These are phyloP conservation scores for Suhomyces kunorum DNA, from an alignment of 1,139 yeast genomes.

Conservation along the genomic window DNA sequence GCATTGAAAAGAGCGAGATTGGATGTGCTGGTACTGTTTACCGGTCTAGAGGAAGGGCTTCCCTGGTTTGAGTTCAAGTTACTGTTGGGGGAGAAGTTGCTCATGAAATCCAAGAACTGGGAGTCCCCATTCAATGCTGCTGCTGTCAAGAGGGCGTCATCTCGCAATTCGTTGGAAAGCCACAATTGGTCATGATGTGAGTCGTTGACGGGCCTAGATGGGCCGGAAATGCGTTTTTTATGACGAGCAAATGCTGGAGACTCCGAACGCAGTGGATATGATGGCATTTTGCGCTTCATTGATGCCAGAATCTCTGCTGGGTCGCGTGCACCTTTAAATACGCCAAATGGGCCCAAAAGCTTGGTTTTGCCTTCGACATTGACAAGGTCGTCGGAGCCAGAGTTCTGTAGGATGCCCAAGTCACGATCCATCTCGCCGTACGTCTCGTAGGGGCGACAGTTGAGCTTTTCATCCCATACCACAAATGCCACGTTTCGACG, in stretches of 20 bases:
- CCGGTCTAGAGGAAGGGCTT: slow-evolving; percentile 8
- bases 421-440: slow-evolving; percentile 85
- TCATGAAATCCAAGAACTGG: slow-evolving; percentile 57
- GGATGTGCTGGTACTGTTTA: slow-evolving; percentile 8
- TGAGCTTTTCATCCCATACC: slow-evolving; percentile 48
- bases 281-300: slow-evolving; percentile 2
- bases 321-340: slow-evolving; percentile 39
- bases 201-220: slow-evolving; percentile 2
- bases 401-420: slow-evolving; percentile 59
- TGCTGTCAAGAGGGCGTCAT: slow-evolving; percentile 71
- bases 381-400: slow-evolving; percentile 42
- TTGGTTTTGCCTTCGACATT: slow-evolving; percentile 49
- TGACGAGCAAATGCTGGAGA: neutral
- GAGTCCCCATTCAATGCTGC: slow-evolving; percentile 70
- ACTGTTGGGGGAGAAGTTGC: slow-evolving; percentile 28
- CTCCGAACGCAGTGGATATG: neutral
- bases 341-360: slow-evolving; percentile 81
- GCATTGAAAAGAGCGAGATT: slow-evolving; percentile 12
- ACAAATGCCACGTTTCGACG: slow-evolving; percentile 80
- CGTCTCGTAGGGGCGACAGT: slow-evolving; percentile 55
- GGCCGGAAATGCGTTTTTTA: neutral
- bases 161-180: slow-evolving; percentile 69
- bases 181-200: slow-evolving; percentile 45
- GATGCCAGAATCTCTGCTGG: neutral
- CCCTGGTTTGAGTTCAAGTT: slow-evolving; percentile 18